Base-by-base conservation (phyloP, 176 grass and related monocot species). In the Thinopyrum elongatum region DNA sequence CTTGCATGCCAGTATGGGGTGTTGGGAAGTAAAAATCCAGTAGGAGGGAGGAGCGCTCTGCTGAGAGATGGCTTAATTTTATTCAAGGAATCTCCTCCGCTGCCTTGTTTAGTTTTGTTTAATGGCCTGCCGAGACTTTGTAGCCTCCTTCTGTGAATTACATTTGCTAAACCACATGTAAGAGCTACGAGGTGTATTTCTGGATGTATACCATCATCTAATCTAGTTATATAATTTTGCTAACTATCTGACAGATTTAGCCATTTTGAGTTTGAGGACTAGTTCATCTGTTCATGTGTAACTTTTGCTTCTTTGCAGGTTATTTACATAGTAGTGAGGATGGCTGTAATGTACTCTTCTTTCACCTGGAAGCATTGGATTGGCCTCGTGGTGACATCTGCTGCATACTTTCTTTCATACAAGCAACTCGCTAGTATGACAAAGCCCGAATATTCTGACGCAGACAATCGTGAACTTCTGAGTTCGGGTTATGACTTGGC, bases 281-380 rank as follows among this genome's bases (percentile, higher is more conserved):
- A 83, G 33, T 30, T 87, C 22, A 47, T 84, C 7, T 49, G 23
- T 81, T 87, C 27, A 49, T 84, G 21, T 38, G 38, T 81, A 30
- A 47, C 38, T 77, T 70, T 55, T 31, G 0, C 38, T 76, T 7
- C 1, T 76, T 10, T 70, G 66, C 92, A 96, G 94, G 88, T 84
- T 71, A 78, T 96, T 80, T 99, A 94, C 80, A 67, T 99, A 55
- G 60, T 96, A 79, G 90, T 91, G 82, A 92, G 97, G 61, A 93
- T 99, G 92, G 67, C 78, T 35, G 85, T 96, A 81, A 92, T 99
- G 93, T 70, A 96, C 82, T 94, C 97, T 16, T 96, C 88, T 51
- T 99, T 99, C 85, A 90, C 94, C 71, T 99, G 94, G 97, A 99
- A 96, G 90, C 94, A 99, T 80, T 99, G 90, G 97, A 81, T 96